Percentiles rank a stretch among this genome's conserved stretches.
phyloP scores from a whole-genome alignment of 371 early-diverging fungal genomes.

The Lichtheimia ramosa region DNA sequence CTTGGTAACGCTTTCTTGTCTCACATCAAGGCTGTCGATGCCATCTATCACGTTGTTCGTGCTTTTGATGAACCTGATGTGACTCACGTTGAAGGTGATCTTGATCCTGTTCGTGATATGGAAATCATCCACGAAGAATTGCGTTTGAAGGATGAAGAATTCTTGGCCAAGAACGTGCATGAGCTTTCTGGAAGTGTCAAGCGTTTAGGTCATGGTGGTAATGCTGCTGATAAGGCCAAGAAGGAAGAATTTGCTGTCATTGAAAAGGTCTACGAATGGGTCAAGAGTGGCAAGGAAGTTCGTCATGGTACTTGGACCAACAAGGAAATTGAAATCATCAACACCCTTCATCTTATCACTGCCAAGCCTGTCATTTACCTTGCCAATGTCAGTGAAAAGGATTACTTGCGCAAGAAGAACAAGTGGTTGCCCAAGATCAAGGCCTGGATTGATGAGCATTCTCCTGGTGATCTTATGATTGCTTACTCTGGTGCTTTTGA shows the following conservation, averaged over 20 bases:
- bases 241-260: conserved; percentile 85
- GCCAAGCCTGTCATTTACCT: conserved; percentile 98
- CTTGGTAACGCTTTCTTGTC: conserved; percentile 98
- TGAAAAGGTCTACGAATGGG: conserved; percentile 73
- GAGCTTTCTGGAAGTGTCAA: conserved; percentile 61
- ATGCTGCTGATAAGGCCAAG: conserved; percentile 84
- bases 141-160: conserved; percentile 93
- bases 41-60: conserved; percentile 98
- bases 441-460: conserved; percentile 89
- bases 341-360: conserved; percentile 88
- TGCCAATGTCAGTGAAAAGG: conserved; percentile 91
- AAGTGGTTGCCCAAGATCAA: conserved; percentile 91
- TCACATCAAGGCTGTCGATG: conserved; percentile 97
- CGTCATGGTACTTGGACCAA: conserved; percentile 89
- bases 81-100: conserved; percentile 94
- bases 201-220: conserved; percentile 76
- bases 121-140: conserved; percentile 97
- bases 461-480: conserved; percentile 85
- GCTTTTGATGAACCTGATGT: conserved; percentile 88
- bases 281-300: conserved; percentile 79
- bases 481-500: conserved; percentile 91
- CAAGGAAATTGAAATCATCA: conserved; percentile 93
- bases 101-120: conserved; percentile 96
- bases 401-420: conserved; percentile 90
- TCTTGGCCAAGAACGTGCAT: conserved; percentile 69